These are phyloP conservation scores for Amniculicola lignicola DNA, from an alignment of 495 filamentous ascomycete genomes.

Conservation along the genomic window DNA sequence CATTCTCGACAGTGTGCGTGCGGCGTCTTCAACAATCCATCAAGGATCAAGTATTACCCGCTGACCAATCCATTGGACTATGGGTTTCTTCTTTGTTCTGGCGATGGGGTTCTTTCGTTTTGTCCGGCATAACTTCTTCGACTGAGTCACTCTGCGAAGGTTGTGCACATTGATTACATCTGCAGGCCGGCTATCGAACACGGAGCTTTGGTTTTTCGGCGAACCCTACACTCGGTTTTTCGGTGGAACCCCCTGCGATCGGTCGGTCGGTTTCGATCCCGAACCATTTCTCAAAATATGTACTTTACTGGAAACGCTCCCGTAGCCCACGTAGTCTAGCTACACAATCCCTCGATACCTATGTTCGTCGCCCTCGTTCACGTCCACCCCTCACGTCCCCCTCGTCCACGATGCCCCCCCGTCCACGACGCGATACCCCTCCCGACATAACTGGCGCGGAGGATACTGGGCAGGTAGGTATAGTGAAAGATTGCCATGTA, in stretches of 20 bases:
- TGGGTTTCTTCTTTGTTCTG: too few relatives aligned
- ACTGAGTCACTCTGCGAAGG: too few relatives aligned
- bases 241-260: constrained; percentile 24
- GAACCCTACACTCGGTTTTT: constrained; percentile 18
- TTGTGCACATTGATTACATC: neutral
- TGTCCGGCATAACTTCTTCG: too few relatives aligned
- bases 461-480: too few relatives aligned
- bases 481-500: too few relatives aligned
- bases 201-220: constrained; percentile 15
- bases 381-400: neutral
- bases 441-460: too few relatives aligned
- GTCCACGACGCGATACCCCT: constrained; percentile 2
- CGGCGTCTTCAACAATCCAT: too few relatives aligned
- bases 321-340: neutral
- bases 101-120: too few relatives aligned
- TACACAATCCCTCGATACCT: constrained; percentile 1
- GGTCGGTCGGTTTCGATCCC: constrained; percentile 27
- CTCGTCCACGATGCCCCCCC: neutral
- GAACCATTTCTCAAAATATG: constrained; percentile 16
- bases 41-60: too few relatives aligned
- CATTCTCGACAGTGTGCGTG: too few relatives aligned
- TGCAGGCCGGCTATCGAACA: neutral
- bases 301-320: constrained; percentile 31
- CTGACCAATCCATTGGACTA: too few relatives aligned
- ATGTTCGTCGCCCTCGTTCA: neutral